Percentiles rank a stretch among this genome's conserved stretches.
Conservation (phyloP, 306 rosid species). For the Mucuna pruriens region DNA sequence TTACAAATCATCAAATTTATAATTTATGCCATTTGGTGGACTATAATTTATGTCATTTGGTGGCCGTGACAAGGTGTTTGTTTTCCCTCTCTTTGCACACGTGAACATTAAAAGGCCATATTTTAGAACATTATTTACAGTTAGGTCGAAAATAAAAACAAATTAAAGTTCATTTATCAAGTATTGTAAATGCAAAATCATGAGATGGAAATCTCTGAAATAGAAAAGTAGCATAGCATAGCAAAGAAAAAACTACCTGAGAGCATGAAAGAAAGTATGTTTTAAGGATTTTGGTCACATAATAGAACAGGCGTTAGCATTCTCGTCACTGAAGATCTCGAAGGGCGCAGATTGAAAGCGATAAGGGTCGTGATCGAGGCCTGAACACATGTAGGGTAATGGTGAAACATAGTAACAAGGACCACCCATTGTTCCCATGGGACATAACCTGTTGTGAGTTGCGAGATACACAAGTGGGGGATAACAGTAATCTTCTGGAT, state of each 20-base stretch:
- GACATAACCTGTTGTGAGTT: slow-evolving; percentile 50
- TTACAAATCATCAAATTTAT: background rate
- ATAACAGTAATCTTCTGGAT: slow-evolving; percentile 44
- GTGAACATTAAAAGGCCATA: background rate
- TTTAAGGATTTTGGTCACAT: too few relatives aligned
- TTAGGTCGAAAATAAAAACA: slow-evolving; percentile 14
- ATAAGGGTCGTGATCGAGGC: slow-evolving; percentile 41
- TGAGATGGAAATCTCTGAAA: too few relatives aligned
- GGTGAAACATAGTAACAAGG: slow-evolving; percentile 55
- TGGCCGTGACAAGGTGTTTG: too few relatives aligned
- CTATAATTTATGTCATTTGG: too few relatives aligned
- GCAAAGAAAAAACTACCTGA: background rate
- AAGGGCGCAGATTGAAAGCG: slow-evolving; percentile 46
- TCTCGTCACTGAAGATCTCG: slow-evolving; percentile 89
- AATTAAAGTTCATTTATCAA: too few relatives aligned
- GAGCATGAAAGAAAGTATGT: slow-evolving; percentile 28
- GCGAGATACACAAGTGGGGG: slow-evolving; percentile 45
- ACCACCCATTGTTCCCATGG: slow-evolving; percentile 47
- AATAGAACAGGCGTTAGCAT: slow-evolving; percentile 69
- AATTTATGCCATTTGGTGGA: too few relatives aligned
- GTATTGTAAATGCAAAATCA: too few relatives aligned
- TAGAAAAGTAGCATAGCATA: background rate
- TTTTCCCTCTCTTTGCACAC: background rate
- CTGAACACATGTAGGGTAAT: slow-evolving; percentile 52
- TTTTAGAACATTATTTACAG: slow-evolving; percentile 26